Evolutionary conservation across 208 protist species (phyloP).

Genomic region (Trypanosoma melophagium): DNA sequence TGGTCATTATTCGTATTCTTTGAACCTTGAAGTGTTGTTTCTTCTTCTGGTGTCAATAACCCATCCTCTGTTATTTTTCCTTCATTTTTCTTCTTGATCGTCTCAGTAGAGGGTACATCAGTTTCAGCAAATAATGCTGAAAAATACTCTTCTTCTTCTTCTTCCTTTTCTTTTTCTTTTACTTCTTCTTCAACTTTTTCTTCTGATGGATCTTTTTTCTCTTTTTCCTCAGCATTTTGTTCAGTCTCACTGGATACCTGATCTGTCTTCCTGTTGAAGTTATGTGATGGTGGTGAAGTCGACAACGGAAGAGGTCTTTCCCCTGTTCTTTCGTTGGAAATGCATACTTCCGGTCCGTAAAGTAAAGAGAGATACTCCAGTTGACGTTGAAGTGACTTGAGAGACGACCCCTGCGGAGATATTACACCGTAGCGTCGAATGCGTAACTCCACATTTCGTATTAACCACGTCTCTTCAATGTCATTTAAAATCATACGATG

Average conservation of each 20-base stretch:
- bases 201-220: neutral
- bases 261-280: neutral
- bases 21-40: neutral
- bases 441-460: conserved; percentile 21
- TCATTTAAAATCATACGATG: conserved; percentile 4
- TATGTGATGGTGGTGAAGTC: neutral
- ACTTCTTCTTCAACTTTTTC: neutral
- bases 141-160: neutral
- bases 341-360: conserved; percentile 21
- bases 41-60: neutral
- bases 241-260: neutral
- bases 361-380: conserved; percentile 8
- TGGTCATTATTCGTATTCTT: neutral
- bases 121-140: neutral
- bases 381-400: neutral
- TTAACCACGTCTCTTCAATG: conserved; percentile 5
- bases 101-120: neutral
- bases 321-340: neutral
- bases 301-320: neutral
- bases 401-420: neutral
- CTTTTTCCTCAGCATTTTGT: neutral
- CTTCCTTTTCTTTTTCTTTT: neutral
- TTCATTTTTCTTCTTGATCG: neutral
- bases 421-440: conserved; percentile 20
- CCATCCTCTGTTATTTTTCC: neutral